Percentiles rank a stretch among this genome's conserved stretches.
Conservation (phyloP, 2,329 filamentous ascomycete species). For the Chaetomium strumarium region DNA sequence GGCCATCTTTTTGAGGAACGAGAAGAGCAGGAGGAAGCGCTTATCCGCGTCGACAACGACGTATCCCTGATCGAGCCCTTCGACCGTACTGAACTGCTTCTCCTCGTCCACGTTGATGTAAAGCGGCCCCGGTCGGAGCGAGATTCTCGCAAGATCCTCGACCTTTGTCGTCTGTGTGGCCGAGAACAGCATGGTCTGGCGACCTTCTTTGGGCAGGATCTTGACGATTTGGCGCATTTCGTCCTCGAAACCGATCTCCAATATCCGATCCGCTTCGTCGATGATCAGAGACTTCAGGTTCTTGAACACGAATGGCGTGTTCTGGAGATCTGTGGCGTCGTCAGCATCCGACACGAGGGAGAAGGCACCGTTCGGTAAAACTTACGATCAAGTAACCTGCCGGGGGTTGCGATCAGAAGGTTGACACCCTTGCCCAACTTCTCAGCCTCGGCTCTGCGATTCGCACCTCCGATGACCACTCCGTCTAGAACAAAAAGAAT, state of each 20-base stretch:
- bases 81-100: conserved; percentile 86
- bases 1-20: conserved; percentile 83
- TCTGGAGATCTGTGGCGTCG: conserved; percentile 59
- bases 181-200: conserved; percentile 97
- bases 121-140: conserved; percentile 79
- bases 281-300: conserved; percentile 90
- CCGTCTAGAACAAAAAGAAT: conserved; percentile 45
- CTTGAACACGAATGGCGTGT: conserved; percentile 87
- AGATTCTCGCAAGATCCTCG: conserved; percentile 92
- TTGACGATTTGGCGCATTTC: conserved; percentile 97
- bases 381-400: conserved; percentile 70
- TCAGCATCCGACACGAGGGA: not conserved
- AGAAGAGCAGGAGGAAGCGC: conserved; percentile 88
- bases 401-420: conserved; percentile 87
- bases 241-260: conserved; percentile 97
- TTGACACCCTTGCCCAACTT: conserved; percentile 95
- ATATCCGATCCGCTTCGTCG: conserved; percentile 92
- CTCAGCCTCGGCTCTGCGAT: conserved; percentile 81
- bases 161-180: conserved; percentile 98
- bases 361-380: not conserved
- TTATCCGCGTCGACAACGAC: conserved; percentile 90
- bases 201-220: conserved; percentile 77
- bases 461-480: conserved; percentile 93
- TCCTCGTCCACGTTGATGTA: conserved; percentile 96
- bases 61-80: conserved; percentile 92